A percentile compares a stretch with the other conserved stretches of the same genome.
phyloP scores from a whole-genome alignment of 2,329 filamentous ascomycete genomes.

The Paecilomyces dactylethromorphus region DNA sequence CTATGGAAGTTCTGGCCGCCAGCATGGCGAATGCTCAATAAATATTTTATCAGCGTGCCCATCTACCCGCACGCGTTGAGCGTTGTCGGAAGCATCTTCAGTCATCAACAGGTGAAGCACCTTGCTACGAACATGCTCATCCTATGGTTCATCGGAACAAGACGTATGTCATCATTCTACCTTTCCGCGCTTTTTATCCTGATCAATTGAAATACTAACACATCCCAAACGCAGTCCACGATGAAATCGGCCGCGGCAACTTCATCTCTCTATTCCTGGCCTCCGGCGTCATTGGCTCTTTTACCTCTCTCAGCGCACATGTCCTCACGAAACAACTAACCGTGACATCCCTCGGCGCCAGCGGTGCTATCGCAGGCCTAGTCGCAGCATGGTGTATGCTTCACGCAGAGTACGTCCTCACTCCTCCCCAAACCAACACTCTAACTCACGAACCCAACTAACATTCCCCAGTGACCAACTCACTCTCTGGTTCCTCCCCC shows the following conservation, averaged over 20 bases:
- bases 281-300: conserved; percentile 41
- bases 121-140: conserved; percentile 48
- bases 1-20: conserved; percentile 46
- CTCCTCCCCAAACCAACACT: conserved; percentile 3
- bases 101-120: conserved; percentile 50
- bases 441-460: not conserved
- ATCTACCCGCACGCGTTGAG: conserved; percentile 48
- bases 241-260: conserved; percentile 50
- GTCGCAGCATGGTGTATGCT: conserved; percentile 45
- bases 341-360: conserved; percentile 46
- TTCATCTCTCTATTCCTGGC: conserved; percentile 49
- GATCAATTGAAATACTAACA: conserved; percentile 1
- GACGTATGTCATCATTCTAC: conserved; percentile 25
- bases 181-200: conserved; percentile 9
- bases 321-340: conserved; percentile 38
- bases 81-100: conserved; percentile 50
- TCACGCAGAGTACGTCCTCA: conserved; percentile 32
- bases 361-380: conserved; percentile 44
- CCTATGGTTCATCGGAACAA: conserved; percentile 49
- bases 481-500: conserved; percentile 35
- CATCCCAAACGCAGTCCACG: conserved; percentile 36
- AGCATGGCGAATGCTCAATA: conserved; percentile 50
- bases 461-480: conserved; percentile 17
- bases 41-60: conserved; percentile 48
- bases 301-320: conserved; percentile 38